These are phyloP conservation scores for Dioscorea cayenensis DNA, from an alignment of 116 monocot genomes.

Conservation along the genomic window DNA sequence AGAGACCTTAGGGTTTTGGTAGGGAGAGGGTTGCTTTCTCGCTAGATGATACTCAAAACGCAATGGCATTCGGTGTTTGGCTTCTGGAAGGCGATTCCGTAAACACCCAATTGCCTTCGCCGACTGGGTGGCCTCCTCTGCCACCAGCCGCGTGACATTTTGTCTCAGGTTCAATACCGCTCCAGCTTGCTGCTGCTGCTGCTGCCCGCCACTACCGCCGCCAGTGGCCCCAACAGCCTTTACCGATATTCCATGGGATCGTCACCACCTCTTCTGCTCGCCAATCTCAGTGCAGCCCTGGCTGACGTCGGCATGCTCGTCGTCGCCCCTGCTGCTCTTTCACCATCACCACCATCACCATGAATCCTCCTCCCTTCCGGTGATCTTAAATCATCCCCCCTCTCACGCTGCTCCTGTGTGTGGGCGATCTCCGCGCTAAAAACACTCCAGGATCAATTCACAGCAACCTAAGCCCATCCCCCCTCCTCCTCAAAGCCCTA, in stretches of 20 bases:
- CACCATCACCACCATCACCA: constrained; percentile 35
- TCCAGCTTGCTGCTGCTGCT: too few relatives aligned
- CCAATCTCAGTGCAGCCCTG: constrained; percentile 40
- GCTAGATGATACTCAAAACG: background rate
- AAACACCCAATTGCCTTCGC: constrained; percentile 65
- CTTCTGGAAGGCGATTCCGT: constrained; percentile 64
- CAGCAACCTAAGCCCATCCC: too few relatives aligned
- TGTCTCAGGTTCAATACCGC: constrained; percentile 64
- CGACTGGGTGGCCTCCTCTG: constrained; percentile 62
- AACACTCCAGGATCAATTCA: constrained; percentile 24
- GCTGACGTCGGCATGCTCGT: constrained; percentile 57
- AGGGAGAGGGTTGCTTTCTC: background rate
- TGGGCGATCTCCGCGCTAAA: background rate
- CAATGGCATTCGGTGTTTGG: constrained; percentile 30
- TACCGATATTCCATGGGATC: constrained; percentile 1
- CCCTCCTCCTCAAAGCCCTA: constrained; percentile 18
- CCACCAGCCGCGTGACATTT: constrained; percentile 57
- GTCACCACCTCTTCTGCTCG: background rate
- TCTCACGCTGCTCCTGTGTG: constrained; percentile 38
- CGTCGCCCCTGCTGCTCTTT: constrained; percentile 49
- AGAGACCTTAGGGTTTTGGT: background rate
- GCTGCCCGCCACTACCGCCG: too few relatives aligned
- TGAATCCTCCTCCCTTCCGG: constrained; percentile 17
- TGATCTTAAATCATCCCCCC: constrained; percentile 62
- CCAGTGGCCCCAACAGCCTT: too few relatives aligned